Base-by-base conservation (phyloP, 1,284 basidiomycete genomes). In the Sporisorium sorghi region DNA sequence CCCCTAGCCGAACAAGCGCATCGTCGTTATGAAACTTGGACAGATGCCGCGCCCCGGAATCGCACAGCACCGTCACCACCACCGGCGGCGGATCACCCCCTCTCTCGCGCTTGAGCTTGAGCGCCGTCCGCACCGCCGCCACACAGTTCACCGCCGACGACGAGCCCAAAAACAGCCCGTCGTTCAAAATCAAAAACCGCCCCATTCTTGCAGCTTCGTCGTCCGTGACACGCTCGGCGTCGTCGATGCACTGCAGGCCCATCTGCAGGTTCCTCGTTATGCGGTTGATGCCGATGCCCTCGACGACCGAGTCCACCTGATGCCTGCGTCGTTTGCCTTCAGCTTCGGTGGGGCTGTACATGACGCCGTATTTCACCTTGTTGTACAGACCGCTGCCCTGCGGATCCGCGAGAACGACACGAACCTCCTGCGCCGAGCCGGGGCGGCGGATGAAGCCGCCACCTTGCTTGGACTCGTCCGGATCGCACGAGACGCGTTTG, bases 71-170 rank as follows among this genome's bases (percentile, higher is more conserved):
- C 8, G 83, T 84, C 5, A 84, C 83, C 0, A 84, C 77, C 5
- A 81, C 77, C 0, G 82, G 79, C 3, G 67, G 61, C 0, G 69
- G 69, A 37, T 67, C 62, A 46, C 21, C 48, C 14, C 69, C 73
- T 1, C 68, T 37, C 30, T 73, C 42, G 23, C 60, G 58, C 50
- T 82, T 84, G 9, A 83, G 61, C 40, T 69, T 73, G 2, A 82
- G 48, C 9, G 82, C 82, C 1, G 78, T 82, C 3, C 76, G 54
- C 12, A 97, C 88, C 73, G 92, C 93, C 0, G 95, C 93, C 15
- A 97, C 90, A 33, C 98, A 88, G 83, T 99, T 99, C 82, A 95
- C 97, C 0, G 97, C 96, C 75, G 93, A 95, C 60, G 93, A 97
- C 0, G 94, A 97, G 5, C 97, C 97, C 23, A 99, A 87, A 86